A percentile compares a stretch with the other conserved stretches of the same genome.
phyloP scores from a whole-genome alignment of 108 stramenopile species.

The Skeletonema grethae region DNA sequence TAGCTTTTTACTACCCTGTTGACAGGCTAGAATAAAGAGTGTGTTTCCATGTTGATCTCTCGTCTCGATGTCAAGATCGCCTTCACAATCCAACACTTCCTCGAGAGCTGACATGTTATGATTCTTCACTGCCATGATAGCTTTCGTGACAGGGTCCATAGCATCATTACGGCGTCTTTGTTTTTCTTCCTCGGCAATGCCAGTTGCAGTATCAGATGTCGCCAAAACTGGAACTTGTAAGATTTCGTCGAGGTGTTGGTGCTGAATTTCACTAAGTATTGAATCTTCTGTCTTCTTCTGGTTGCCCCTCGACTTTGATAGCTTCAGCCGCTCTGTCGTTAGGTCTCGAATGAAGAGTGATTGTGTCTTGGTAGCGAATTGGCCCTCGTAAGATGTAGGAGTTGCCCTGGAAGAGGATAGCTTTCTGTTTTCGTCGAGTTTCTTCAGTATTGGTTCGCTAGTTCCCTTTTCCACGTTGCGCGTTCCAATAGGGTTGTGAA shows the following conservation, averaged over 20 bases:
- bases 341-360: slow-evolving; percentile 72
- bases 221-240: slow-evolving; percentile 41
- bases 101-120: slow-evolving; percentile 54
- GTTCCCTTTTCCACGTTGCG: slow-evolving; percentile 36
- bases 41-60: slow-evolving; percentile 81
- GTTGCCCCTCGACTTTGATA: slow-evolving; percentile 31
- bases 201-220: neutral
- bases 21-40: slow-evolving; percentile 77
- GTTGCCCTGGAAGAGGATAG: slow-evolving; percentile 66
- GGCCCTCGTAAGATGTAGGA: slow-evolving; percentile 51
- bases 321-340: slow-evolving; percentile 55
- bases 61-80: slow-evolving; percentile 66
- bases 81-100: slow-evolving; percentile 46
- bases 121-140: slow-evolving; percentile 71
- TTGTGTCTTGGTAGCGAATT: slow-evolving; percentile 60
- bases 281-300: slow-evolving; percentile 44
- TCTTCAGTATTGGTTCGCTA: slow-evolving; percentile 28
- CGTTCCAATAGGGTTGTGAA: neutral
- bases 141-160: slow-evolving; percentile 49
- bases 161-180: slow-evolving; percentile 21
- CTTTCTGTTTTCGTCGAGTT: slow-evolving; percentile 53
- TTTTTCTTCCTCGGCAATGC: slow-evolving; percentile 16
- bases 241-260: slow-evolving; percentile 48
- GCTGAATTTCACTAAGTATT: slow-evolving; percentile 35
- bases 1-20: slow-evolving; percentile 85